Evolutionary conservation across 345 rosid genomes (phyloP), one percentile per base, ranked within the genome.

Genomic region (Salix brachista): DNA sequence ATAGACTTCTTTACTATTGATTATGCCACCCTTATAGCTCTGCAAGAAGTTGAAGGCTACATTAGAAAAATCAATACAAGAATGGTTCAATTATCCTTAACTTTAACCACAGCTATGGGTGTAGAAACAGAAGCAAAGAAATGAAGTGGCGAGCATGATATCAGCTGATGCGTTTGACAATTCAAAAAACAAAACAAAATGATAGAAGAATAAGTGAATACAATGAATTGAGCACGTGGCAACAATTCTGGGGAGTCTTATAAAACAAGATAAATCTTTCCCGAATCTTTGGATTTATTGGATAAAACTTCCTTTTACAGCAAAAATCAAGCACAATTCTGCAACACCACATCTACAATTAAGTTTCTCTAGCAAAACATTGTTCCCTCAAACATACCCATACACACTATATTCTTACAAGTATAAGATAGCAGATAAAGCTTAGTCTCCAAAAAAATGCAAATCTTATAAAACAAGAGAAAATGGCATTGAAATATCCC

Each of bases 11-110:
- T 69, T 32, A 36, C 88, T 85, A 79, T 80, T 87, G 76, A 94
- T 85, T 44, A 86, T 82, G 81, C 93, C 89, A 76, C 83, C 83
- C 81, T 77, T 76, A 73, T 92, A 86, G 81, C 87, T 88, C 98
- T 96, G 95, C 78, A 73, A 52, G 81, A 81, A 52, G 48, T 60
- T 42, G 62, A 65, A 16, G 16, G 13, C 19, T 23, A 70, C 46
- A 41, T 72, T 48, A 71, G 74, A 39, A 69, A 39, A 79, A 50
- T 76, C 79, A 56, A 46, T 12, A 78, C 26, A 50, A 68, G 5
- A 44, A 42, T 16, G 34, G 13, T 23, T 30, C 21, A 41, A 64
- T 6, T 21, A 37, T 25, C 66, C 65, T 8, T 9, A 61, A 21
- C 60, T 74, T 26, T 65, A 58, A 76, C 30, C 79, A 58, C n/a